Percentiles rank a stretch among this genome's conserved stretches.
phyloP scores from a whole-genome alignment of 2,329 filamentous ascomycete species.

The Botryotinia narcissicola region DNA sequence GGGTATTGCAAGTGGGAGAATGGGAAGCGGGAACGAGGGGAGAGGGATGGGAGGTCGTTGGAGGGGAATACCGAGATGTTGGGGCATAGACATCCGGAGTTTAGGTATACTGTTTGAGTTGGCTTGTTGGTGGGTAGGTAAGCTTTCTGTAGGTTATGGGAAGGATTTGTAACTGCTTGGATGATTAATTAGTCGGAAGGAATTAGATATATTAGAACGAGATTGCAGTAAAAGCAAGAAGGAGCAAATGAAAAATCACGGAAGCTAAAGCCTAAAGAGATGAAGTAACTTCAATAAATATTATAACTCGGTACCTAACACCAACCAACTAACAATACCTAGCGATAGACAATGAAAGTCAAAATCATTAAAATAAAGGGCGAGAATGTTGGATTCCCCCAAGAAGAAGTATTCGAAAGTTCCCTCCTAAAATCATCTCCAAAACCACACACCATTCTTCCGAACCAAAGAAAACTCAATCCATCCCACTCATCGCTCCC shows the following conservation, averaged over 20 bases:
- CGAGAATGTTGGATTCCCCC: conserved; percentile 16
- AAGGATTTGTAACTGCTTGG: too few relatives aligned
- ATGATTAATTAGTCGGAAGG: too few relatives aligned
- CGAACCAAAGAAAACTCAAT: not conserved
- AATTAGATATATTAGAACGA: not conserved
- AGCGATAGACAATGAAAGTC: not conserved
- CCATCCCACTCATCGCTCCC: not conserved
- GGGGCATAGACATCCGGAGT: conserved; percentile 69
- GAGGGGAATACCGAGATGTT: conserved; percentile 62
- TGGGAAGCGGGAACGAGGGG: conserved; percentile 58
- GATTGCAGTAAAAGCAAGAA: not conserved
- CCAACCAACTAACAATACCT: not conserved
- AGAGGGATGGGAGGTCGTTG: conserved; percentile 60
- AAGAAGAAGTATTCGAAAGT: conserved; percentile 2
- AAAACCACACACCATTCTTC: not conserved
- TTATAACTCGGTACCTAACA: not conserved
- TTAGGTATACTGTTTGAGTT: conserved; percentile 60
- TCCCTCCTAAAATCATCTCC: conserved; percentile 7
- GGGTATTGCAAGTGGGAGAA: conserved; percentile 66
- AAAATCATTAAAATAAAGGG: not conserved
- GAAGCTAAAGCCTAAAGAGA: not conserved
- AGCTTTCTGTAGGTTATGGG: too few relatives aligned
- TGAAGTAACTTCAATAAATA: not conserved
- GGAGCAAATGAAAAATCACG: not conserved
- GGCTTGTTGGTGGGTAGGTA: too few relatives aligned